Conservation (phyloP, 2,329 filamentous ascomycete species). For the Calonectria crousiana region DNA sequence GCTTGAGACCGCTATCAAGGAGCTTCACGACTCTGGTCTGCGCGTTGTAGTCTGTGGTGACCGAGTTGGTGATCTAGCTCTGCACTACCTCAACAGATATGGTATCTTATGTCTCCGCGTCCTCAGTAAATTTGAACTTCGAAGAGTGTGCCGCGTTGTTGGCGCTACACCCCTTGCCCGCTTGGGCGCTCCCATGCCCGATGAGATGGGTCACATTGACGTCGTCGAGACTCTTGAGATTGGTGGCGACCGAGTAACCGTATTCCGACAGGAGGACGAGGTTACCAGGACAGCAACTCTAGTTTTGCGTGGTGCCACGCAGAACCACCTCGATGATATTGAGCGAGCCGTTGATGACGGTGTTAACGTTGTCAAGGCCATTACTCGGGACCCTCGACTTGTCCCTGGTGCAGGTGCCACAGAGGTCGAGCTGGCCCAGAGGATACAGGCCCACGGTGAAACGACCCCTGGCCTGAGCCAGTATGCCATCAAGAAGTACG, state of each 20-base stretch:
- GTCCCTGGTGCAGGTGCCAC: constrained; percentile 95
- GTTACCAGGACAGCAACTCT: constrained; percentile 93
- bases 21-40: constrained; percentile 92
- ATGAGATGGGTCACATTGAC: constrained; percentile 97
- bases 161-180: constrained; percentile 96
- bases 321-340: constrained; percentile 97
- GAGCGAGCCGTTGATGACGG: constrained; percentile 98
- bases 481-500: constrained; percentile 97
- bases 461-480: constrained; percentile 93
- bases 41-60: constrained; percentile 93
- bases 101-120: constrained; percentile 97
- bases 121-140: constrained; percentile 97
- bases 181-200: constrained; percentile 98
- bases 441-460: constrained; percentile 90
- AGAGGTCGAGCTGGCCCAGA: constrained; percentile 93
- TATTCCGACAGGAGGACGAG: constrained; percentile 97
- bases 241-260: constrained; percentile 96
- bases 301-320: constrained; percentile 93
- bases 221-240: constrained; percentile 98
- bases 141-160: constrained; percentile 93
- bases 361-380: constrained; percentile 98
- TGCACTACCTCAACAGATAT: constrained; percentile 98
- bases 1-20: constrained; percentile 92
- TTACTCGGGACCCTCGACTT: constrained; percentile 90
- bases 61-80: constrained; percentile 93